phyloP scores from a whole-genome alignment of 305 asterid species.

The Stenogyne calaminthoides region DNA sequence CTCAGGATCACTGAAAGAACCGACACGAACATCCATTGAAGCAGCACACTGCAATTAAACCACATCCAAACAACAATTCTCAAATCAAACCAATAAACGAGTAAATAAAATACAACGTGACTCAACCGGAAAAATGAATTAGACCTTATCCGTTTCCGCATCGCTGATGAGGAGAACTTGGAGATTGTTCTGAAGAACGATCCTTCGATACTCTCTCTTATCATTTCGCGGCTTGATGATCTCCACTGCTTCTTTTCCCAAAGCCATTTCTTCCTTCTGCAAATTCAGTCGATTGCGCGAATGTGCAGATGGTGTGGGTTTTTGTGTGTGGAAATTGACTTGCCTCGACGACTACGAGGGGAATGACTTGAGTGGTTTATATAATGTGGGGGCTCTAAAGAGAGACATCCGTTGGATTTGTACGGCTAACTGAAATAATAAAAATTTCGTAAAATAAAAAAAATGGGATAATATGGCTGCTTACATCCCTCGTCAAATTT shows the following conservation, averaged over 20 bases:
- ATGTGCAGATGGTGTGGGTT: not conserved
- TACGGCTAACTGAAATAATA: not conserved
- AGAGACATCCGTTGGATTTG: not conserved
- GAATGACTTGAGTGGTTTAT: not conserved
- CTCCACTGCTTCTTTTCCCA: constrained; percentile 53
- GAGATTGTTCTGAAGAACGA: constrained; percentile 71
- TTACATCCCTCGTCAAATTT: too few relatives aligned
- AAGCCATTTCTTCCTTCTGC: constrained; percentile 43
- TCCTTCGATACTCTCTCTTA: constrained; percentile 69
- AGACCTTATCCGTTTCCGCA: constrained; percentile 89
- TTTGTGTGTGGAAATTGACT: constrained; percentile 26
- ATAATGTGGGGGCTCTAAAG: not conserved
- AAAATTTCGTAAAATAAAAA: not conserved
- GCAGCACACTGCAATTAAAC: constrained; percentile 75
- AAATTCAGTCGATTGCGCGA: constrained; percentile 17
- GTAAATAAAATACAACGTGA: not conserved
- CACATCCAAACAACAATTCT: constrained; percentile 27
- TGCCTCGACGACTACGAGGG: not conserved
- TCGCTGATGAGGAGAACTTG: constrained; percentile 88
- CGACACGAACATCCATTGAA: constrained; percentile 90
- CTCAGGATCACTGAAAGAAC: constrained; percentile 88
- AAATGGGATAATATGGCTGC: too few relatives aligned
- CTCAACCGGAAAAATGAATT: not conserved
- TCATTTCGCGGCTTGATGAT: constrained; percentile 85
- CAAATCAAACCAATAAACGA: constrained; percentile 7